phyloP scores from a whole-genome alignment of 345 rosid genomes.

The Litchi chinensis region DNA sequence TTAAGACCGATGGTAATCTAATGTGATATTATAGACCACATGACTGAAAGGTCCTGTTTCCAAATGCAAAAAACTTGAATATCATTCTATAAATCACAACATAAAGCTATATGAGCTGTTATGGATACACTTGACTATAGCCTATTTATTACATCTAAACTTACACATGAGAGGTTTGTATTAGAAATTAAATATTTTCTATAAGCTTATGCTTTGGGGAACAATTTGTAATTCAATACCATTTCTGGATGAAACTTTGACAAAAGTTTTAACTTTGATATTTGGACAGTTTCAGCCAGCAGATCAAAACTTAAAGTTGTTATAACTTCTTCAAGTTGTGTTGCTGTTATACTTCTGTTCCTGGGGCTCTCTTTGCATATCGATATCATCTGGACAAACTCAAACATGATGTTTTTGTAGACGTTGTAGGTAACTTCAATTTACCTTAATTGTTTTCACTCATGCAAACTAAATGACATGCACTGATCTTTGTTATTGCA shows the following conservation, averaged over 20 bases:
- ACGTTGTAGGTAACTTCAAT: constrained; percentile 65
- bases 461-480: not conserved
- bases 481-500: not conserved
- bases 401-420: constrained; percentile 59
- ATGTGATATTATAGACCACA: not conserved
- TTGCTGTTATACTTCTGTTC: constrained; percentile 49
- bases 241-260: not conserved
- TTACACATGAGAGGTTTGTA: not conserved
- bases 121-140: not conserved
- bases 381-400: constrained; percentile 48
- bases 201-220: not conserved
- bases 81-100: not conserved
- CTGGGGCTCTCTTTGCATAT: constrained; percentile 51
- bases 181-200: not conserved
- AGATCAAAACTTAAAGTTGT: constrained; percentile 61
- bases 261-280: not conserved
- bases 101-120: not conserved
- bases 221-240: not conserved
- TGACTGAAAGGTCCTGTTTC: not conserved
- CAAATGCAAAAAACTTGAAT: not conserved
- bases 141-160: not conserved
- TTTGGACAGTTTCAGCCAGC: constrained; percentile 53
- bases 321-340: constrained; percentile 54
- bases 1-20: not conserved
- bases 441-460: not conserved